phyloP scores from a whole-genome alignment of 768 basidiomycete genomes.

The Polyporus arcularius region DNA sequence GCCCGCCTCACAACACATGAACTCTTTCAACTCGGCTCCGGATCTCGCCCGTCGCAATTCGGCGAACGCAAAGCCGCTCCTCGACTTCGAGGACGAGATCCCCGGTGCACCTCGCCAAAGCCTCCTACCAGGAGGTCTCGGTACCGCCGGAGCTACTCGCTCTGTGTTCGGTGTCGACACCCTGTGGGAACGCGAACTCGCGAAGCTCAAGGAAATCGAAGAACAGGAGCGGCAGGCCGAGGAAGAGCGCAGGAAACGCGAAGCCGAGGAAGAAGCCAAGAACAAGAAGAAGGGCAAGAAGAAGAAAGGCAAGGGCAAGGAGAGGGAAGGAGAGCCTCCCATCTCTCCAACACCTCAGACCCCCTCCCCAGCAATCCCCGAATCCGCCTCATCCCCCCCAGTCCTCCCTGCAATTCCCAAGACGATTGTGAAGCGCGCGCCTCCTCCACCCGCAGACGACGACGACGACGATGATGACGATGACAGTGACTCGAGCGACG shows the following conservation, averaged over 20 bases:
- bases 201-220: constrained; percentile 77
- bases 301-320: constrained; percentile 49
- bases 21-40: constrained; percentile 44
- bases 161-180: constrained; percentile 95
- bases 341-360: constrained; percentile 10
- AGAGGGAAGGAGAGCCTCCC: constrained; percentile 31
- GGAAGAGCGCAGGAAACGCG: constrained; percentile 48
- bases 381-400: constrained; percentile 22
- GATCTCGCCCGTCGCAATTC: constrained; percentile 51
- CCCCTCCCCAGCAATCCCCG: constrained; percentile 4
- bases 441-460: constrained; percentile 32
- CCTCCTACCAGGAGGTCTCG: constrained; percentile 33
- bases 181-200: constrained; percentile 89
- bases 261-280: constrained; percentile 47
- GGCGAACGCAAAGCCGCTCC: constrained; percentile 58
- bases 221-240: constrained; percentile 60
- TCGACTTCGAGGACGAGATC: constrained; percentile 60
- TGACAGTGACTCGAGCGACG: constrained; percentile 54
- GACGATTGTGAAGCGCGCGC: constrained; percentile 30
- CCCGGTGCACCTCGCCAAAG: constrained; percentile 35
- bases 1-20: constrained; percentile 48
- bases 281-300: constrained; percentile 44
- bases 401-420: constrained; percentile 39
- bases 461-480: constrained; percentile 52
- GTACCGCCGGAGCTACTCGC: constrained; percentile 39